Percentiles rank a stretch among this genome's conserved stretches.
These are phyloP conservation scores for Psidium guajava DNA, from an alignment of 345 rosid genomes.

Conservation along the genomic window DNA sequence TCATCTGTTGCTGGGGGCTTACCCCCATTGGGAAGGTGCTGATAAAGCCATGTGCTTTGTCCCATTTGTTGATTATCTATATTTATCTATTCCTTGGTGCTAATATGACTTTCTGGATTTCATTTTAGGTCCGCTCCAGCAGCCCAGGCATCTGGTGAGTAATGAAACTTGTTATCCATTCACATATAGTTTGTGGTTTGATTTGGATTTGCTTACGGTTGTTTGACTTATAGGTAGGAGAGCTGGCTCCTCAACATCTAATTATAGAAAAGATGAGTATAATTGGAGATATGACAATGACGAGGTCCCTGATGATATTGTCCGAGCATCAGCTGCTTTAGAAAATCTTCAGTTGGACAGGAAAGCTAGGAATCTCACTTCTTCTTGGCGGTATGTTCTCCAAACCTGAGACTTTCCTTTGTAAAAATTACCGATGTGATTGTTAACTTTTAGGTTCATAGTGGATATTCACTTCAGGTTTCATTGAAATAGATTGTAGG, in stretches of 20 bases:
- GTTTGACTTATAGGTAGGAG: conserved; percentile 49
- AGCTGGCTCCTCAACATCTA: conserved; percentile 62
- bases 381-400: conserved; percentile 78
- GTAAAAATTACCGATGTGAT: not conserved
- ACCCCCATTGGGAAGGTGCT: conserved; percentile 87
- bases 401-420: not conserved
- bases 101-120: not conserved
- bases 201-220: conserved; percentile 1
- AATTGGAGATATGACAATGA: conserved; percentile 70
- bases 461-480: not conserved
- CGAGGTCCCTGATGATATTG: conserved; percentile 56
- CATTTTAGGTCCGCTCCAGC: conserved; percentile 36
- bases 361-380: conserved; percentile 72
- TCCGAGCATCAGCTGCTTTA: conserved; percentile 68
- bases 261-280: conserved; percentile 74
- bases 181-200: not conserved
- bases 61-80: not conserved
- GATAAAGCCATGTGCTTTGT: not conserved
- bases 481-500: not conserved
- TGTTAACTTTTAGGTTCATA: not conserved
- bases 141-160: conserved; percentile 67
- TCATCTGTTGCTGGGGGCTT: conserved; percentile 79
- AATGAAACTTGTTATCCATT: not conserved
- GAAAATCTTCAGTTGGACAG: conserved; percentile 95
- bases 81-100: not conserved